phyloP scores from a whole-genome alignment of 352 stramenopile species.

The Phytophthora tentaculata region DNA sequence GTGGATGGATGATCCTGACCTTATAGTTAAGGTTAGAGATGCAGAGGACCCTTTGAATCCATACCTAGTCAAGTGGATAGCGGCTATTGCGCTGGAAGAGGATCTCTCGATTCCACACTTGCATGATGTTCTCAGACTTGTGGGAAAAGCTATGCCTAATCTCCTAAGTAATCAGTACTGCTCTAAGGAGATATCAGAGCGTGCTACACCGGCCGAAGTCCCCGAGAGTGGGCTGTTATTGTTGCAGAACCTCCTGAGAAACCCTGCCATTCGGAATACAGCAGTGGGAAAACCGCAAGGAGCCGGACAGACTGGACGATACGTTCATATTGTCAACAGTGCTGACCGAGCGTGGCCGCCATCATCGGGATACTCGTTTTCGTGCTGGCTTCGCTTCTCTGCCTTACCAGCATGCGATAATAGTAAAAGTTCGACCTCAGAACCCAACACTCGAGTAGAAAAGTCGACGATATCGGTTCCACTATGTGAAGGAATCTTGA shows the following conservation, averaged over 20 bases:
- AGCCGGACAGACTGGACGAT: constrained; percentile 57
- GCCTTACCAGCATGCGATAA: neutral
- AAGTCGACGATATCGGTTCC: constrained; percentile 39
- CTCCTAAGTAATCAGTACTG: constrained; percentile 36
- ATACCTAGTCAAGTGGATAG: constrained; percentile 47
- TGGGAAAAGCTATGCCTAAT: constrained; percentile 59
- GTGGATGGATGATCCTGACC: constrained; percentile 55
- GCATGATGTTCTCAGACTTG: constrained; percentile 56
- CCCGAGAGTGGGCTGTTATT: constrained; percentile 53
- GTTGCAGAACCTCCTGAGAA: constrained; percentile 49
- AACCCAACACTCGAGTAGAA: neutral
- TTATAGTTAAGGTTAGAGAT: constrained; percentile 47
- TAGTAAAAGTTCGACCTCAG: neutral
- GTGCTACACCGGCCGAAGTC: neutral
- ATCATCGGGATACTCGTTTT: constrained; percentile 77
- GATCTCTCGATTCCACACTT: constrained; percentile 59
- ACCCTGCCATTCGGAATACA: constrained; percentile 55
- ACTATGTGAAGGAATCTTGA: constrained; percentile 66
- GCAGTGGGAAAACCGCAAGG: constrained; percentile 61
- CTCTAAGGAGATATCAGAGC: neutral
- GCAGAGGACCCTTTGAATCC: constrained; percentile 38
- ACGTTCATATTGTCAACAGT: constrained; percentile 71
- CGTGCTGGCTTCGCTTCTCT: constrained; percentile 76
- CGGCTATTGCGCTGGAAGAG: constrained; percentile 48
- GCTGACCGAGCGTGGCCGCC: constrained; percentile 71